Evolutionary conservation across 176 grass and related monocot genomes (phyloP).

Genomic region (Aechmea fasciata): DNA sequence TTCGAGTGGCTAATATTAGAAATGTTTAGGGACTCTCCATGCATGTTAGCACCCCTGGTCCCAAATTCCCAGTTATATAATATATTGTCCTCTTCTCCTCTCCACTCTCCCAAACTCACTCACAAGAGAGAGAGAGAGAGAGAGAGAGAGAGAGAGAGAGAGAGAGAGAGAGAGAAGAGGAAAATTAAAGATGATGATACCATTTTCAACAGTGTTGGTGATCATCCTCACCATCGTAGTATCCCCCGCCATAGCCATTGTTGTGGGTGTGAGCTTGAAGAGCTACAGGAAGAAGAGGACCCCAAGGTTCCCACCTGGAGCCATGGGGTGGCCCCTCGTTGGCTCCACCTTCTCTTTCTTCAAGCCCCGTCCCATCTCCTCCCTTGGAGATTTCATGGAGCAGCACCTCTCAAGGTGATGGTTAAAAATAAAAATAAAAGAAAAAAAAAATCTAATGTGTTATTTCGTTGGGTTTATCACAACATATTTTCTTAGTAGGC

Average conservation of each 20-base stretch:
- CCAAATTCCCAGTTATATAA: too few species aligned
- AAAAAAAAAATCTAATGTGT: neutral
- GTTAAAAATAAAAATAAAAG: neutral
- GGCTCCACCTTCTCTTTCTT: constrained; percentile 20
- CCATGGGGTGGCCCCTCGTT: constrained; percentile 23
- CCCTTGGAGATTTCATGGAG: constrained; percentile 17
- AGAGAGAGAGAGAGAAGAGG: constrained; percentile 12
- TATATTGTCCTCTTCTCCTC: too few species aligned
- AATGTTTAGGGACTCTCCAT: too few species aligned
- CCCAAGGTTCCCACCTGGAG: constrained; percentile 14
- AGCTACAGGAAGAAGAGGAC: constrained; percentile 6
- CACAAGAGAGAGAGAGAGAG: too few species aligned
- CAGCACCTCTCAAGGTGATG: constrained; percentile 7
- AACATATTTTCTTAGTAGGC: too few species aligned
- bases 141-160: neutral
- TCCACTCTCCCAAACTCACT: too few species aligned
- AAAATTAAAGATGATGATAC: neutral
- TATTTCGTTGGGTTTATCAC: too few species aligned
- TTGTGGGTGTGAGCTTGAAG: constrained; percentile 6
- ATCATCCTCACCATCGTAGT: neutral
- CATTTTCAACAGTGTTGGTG: neutral
- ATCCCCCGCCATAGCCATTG: neutral
- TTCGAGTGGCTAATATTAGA: too few species aligned
- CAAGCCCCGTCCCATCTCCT: constrained; percentile 11
- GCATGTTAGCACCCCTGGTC: too few species aligned